phyloP scores from a whole-genome alignment of 1,284 basidiomycete species.

The Austroboletus novae-zelandiae region DNA sequence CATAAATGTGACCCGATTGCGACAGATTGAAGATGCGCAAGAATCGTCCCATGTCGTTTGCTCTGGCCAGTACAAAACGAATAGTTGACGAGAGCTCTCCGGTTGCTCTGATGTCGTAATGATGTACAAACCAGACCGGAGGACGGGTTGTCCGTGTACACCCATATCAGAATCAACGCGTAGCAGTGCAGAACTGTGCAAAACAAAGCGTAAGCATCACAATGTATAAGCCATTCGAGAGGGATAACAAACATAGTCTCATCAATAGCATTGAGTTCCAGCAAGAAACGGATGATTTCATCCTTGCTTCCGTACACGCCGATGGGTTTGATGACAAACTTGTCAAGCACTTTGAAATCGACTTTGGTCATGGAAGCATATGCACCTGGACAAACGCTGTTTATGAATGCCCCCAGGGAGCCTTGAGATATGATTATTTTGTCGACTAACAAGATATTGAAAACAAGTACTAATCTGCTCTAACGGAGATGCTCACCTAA shows the following conservation, averaged over 20 bases:
- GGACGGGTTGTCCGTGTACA: conserved; percentile 24
- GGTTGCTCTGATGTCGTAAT: conserved; percentile 18
- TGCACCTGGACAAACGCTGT: conserved; percentile 43
- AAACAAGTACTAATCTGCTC: background rate
- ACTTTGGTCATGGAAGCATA: conserved; percentile 49
- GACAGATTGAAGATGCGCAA: conserved; percentile 40
- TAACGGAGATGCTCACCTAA: conserved; percentile 37
- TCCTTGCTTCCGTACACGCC: conserved; percentile 56
- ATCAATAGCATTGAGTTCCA: conserved; percentile 34
- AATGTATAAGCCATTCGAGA: rapidly evolving
- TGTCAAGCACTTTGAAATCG: conserved; percentile 49
- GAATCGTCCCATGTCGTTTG: conserved; percentile 57
- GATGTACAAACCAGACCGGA: conserved; percentile 55
- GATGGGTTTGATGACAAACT: conserved; percentile 42
- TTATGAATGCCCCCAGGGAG: conserved; percentile 43
- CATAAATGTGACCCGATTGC: conserved; percentile 62
- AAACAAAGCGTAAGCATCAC: background rate
- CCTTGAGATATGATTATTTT: conserved; percentile 58
- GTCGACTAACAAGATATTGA: conserved; percentile 39
- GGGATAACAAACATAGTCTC: conserved; percentile 34
- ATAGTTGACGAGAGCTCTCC: conserved; percentile 30
- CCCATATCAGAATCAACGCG: conserved; percentile 20
- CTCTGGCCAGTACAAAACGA: conserved; percentile 61
- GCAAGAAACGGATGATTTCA: conserved; percentile 47
- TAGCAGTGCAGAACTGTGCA: conserved; percentile 18